phyloP scores from a whole-genome alignment of 2,329 filamentous ascomycete species.

The Aureobasidium sp. region DNA sequence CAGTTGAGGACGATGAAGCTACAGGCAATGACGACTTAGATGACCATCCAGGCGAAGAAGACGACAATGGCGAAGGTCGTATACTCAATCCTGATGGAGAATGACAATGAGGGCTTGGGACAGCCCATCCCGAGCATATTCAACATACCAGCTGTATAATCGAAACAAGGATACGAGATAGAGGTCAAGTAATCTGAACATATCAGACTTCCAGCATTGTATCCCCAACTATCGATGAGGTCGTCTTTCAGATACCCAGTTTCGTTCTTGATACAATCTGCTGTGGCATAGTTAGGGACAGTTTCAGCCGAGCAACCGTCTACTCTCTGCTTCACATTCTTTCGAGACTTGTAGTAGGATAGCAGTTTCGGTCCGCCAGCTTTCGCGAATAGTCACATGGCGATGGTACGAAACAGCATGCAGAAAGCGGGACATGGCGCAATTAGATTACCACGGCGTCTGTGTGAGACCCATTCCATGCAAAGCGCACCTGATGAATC shows the following conservation, averaged over 20 bases:
- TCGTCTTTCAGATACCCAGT: background rate
- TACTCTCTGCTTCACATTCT: background rate
- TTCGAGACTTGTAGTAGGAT: too few relatives aligned
- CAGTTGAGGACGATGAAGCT: constrained; percentile 21
- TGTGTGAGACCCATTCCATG: background rate
- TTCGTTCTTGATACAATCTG: background rate
- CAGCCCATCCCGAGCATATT: background rate
- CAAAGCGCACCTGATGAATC: background rate
- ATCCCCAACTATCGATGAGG: background rate
- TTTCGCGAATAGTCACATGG: background rate
- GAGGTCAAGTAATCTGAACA: background rate
- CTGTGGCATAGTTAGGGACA: background rate
- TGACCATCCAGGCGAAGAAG: constrained; percentile 11
- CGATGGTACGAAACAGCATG: background rate
- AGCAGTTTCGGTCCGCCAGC: background rate
- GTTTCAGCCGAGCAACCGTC: too few relatives aligned
- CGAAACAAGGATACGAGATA: background rate
- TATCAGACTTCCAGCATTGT: background rate
- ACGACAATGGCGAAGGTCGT: constrained; percentile 19
- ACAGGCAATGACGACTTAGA: constrained; percentile 20
- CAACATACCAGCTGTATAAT: background rate
- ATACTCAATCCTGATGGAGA: constrained; percentile 28
- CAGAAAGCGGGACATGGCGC: background rate
- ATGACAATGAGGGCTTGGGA: constrained; percentile 20
- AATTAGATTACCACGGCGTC: background rate